phyloP scores from a whole-genome alignment of 441 rosid genomes.

The Arabidopsis lyrata region DNA sequence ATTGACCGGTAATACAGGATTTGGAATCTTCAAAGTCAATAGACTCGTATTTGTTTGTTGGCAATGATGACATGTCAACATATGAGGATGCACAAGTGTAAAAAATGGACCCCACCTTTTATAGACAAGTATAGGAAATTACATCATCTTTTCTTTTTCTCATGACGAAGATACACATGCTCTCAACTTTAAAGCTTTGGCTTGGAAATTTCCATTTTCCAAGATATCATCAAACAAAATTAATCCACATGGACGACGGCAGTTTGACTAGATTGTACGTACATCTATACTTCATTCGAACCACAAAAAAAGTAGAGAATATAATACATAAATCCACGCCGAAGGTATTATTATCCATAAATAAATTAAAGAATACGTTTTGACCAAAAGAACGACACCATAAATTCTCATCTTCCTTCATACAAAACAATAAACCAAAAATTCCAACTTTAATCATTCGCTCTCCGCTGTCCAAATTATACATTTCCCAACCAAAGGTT shows the following conservation, averaged over 20 bases:
- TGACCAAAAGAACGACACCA: constrained; percentile 28
- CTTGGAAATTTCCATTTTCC: neutral
- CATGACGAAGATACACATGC: too few species aligned
- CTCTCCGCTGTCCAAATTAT: constrained; percentile 35
- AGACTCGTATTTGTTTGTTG: constrained; percentile 27
- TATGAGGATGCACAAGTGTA: constrained; percentile 13
- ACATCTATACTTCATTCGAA: too few species aligned
- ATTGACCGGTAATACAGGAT: constrained; percentile 24
- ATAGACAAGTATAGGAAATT: too few species aligned
- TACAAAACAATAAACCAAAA: neutral
- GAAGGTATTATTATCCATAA: constrained; percentile 12
- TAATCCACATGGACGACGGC: neutral
- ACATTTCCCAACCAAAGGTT: constrained; percentile 50
- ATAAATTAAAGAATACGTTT: neutral
- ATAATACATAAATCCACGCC: neutral
- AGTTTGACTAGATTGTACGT: neutral
- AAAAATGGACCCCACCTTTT: neutral
- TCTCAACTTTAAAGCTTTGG: neutral
- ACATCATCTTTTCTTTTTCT: neutral
- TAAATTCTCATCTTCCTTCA: neutral
- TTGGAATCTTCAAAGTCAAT: constrained; percentile 38
- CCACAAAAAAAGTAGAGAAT: too few species aligned
- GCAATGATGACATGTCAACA: constrained; percentile 32
- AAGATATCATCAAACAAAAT: neutral
- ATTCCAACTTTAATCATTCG: constrained; percentile 30